These are phyloP conservation scores for Arabidopsis thaliana DNA, from an alignment of 345 rosid species.

Conservation along the genomic window DNA sequence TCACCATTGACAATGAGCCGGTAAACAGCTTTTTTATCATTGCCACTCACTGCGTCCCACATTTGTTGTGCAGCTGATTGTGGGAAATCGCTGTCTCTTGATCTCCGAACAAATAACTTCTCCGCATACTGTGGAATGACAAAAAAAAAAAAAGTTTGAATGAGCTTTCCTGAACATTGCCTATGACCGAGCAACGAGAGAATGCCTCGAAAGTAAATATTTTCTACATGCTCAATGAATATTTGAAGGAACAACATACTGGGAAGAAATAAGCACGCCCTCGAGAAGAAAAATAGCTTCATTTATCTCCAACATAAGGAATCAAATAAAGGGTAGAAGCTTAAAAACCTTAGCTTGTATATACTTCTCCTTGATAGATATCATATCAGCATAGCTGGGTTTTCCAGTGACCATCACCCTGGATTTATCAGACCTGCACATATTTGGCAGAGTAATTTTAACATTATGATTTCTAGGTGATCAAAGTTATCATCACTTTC, in stretches of 20 bases:
- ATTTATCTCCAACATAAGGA: slow-evolving; percentile 24
- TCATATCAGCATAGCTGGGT: slow-evolving; percentile 75
- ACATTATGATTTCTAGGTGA: slow-evolving; percentile 1
- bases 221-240: slow-evolving; percentile 15
- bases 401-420: slow-evolving; percentile 63
- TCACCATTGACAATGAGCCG: slow-evolving; percentile 78
- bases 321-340: slow-evolving; percentile 35
- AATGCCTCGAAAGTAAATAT: background rate
- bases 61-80: slow-evolving; percentile 68
- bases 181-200: slow-evolving; percentile 13
- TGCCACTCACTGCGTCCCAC: slow-evolving; percentile 87
- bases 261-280: slow-evolving; percentile 28
- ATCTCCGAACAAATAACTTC: slow-evolving; percentile 81
- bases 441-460: slow-evolving; percentile 47
- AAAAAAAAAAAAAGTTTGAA: background rate
- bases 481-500: slow-evolving; percentile 5
- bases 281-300: slow-evolving; percentile 18
- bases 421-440: slow-evolving; percentile 62
- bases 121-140: slow-evolving; percentile 76
- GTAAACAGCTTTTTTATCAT: slow-evolving; percentile 92
- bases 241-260: slow-evolving; percentile 20
- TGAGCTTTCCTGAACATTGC: slow-evolving; percentile 7
- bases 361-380: slow-evolving; percentile 92
- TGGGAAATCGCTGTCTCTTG: slow-evolving; percentile 60
- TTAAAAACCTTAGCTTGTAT: slow-evolving; percentile 89